Conservation (phyloP, 805 yeast genomes). For the Pichia kluyveri region DNA sequence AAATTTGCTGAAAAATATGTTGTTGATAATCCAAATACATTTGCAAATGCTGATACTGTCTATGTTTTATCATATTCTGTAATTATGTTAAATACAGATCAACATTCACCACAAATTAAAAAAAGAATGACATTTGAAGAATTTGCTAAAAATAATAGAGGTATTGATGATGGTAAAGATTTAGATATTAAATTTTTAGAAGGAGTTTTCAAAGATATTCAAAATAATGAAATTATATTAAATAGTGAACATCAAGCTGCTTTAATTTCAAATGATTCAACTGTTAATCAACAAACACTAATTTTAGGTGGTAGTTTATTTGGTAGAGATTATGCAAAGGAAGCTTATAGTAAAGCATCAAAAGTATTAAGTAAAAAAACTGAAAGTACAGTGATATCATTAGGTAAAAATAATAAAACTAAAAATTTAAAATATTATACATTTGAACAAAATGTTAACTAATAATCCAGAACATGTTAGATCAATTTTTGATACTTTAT, state of each 20-base stretch:
- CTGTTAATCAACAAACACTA: conserved; percentile 18
- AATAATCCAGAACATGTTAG: conserved; percentile 66
- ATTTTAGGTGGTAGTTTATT: conserved; percentile 42
- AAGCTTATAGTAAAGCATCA: conserved; percentile 88
- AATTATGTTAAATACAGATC: conserved; percentile 88
- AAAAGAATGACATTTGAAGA: conserved; percentile 83
- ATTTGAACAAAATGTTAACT: not conserved
- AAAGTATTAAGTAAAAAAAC: conserved; percentile 86
- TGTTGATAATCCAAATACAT: conserved; percentile 79
- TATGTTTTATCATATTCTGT: conserved; percentile 89
- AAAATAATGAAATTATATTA: conserved; percentile 75
- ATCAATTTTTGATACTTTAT: conserved; percentile 85
- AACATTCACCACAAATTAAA: conserved; percentile 81
- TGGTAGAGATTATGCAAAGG: conserved; percentile 59
- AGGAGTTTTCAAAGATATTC: conserved; percentile 70
- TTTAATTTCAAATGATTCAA: conserved; percentile 55
- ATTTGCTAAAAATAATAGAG: conserved; percentile 78
- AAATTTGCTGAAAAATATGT: conserved; percentile 91
- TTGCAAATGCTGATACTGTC: conserved; percentile 90
- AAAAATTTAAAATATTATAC: conserved; percentile 66
- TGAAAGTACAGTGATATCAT: conserved; percentile 65
- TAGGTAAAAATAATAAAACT: conserved; percentile 39
- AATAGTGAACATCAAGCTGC: conserved; percentile 94
- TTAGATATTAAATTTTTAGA: conserved; percentile 66
- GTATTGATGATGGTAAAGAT: conserved; percentile 86